These are phyloP conservation scores for Drechslerella coelobrocha DNA, from an alignment of 2,329 filamentous ascomycete species.

Conservation along the genomic window DNA sequence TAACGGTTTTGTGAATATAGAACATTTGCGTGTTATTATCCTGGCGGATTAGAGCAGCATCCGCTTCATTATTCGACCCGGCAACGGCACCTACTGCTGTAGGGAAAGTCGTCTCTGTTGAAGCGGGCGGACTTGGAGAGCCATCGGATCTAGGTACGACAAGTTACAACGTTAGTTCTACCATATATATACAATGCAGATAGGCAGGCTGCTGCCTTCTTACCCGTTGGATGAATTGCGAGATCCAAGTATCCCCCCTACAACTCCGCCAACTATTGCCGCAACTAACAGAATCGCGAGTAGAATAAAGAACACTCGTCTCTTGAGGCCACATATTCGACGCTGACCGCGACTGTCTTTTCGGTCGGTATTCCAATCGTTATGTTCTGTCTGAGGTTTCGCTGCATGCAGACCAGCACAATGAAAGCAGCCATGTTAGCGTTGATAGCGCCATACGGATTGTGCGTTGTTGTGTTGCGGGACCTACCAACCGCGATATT, in stretches of 20 bases:
- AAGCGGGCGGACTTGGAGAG: neutral
- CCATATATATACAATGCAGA: neutral
- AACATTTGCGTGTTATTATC: constrained; percentile 29
- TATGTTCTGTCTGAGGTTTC: constrained; percentile 15
- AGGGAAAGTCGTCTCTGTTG: constrained; percentile 12
- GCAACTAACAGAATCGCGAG: constrained; percentile 11
- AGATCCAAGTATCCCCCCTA: constrained; percentile 25
- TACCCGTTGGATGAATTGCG: constrained; percentile 9
- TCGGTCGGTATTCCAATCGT: neutral
- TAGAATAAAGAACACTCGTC: constrained; percentile 24
- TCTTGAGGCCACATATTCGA: constrained; percentile 31
- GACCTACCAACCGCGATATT: neutral
- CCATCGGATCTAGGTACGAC: neutral
- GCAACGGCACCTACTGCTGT: constrained; percentile 23
- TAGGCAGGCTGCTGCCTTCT: neutral
- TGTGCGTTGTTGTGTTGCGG: neutral
- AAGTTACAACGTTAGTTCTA: neutral
- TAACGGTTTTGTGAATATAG: constrained; percentile 12
- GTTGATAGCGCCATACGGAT: neutral
- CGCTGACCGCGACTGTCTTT: neutral
- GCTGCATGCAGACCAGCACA: neutral
- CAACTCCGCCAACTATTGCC: constrained; percentile 20
- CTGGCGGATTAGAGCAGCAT: constrained; percentile 14
- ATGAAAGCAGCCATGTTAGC: neutral
- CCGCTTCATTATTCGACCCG: neutral